Evolutionary conservation across 495 filamentous ascomycete species (phyloP).

Genomic region (Penicillium goetzii): DNA sequence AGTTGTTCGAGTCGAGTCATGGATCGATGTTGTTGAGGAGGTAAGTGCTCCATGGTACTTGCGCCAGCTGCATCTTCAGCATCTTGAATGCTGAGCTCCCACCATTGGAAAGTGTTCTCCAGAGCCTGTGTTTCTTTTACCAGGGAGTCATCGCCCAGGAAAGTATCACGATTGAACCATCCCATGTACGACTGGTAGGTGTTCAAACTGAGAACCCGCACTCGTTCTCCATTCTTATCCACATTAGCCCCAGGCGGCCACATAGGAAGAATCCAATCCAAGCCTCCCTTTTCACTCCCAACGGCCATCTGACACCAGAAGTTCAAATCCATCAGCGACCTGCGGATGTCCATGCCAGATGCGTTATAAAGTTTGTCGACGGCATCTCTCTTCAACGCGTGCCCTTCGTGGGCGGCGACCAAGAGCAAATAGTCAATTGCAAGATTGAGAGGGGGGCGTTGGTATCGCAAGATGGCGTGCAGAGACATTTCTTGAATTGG

Average conservation of each 20-base stretch:
- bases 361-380: slow-evolving; percentile 70
- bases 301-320: slow-evolving; percentile 97
- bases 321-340: slow-evolving; percentile 81
- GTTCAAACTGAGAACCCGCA: slow-evolving; percentile 81
- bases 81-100: slow-evolving; percentile 46
- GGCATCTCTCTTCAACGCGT: slow-evolving; percentile 70
- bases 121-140: slow-evolving; percentile 36
- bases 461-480: slow-evolving; percentile 86
- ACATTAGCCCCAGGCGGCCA: slow-evolving; percentile 72
- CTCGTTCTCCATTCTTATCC: slow-evolving; percentile 62
- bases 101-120: slow-evolving; percentile 43
- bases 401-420: slow-evolving; percentile 88
- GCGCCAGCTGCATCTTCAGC: slow-evolving; percentile 32
- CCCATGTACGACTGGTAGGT: slow-evolving; percentile 83
- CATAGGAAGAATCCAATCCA: slow-evolving; percentile 83
- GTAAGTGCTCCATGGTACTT: slow-evolving; percentile 13
- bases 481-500: slow-evolving; percentile 71
- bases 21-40: slow-evolving; percentile 14
- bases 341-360: slow-evolving; percentile 72
- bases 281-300: slow-evolving; percentile 82
- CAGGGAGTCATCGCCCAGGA: slow-evolving; percentile 26
- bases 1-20: slow-evolving; percentile 34
- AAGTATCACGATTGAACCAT: slow-evolving; percentile 64
- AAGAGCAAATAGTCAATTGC: slow-evolving; percentile 80
- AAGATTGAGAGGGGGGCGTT: slow-evolving; percentile 65